These are phyloP conservation scores for Neurospora intermedia DNA, from an alignment of 495 filamentous ascomycete genomes.

Conservation along the genomic window DNA sequence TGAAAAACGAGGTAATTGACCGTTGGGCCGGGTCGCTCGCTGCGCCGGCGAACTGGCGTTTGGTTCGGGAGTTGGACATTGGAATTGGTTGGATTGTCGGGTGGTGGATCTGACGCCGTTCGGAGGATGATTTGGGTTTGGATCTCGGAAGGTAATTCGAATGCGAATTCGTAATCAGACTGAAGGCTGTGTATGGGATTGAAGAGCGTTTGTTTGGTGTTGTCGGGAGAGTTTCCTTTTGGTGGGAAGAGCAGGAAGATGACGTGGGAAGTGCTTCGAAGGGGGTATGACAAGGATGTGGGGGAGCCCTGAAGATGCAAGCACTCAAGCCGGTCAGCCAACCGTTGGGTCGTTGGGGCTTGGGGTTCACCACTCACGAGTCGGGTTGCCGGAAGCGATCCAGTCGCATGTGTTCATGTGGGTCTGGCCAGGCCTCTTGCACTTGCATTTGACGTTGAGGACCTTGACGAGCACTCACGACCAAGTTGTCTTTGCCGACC, in stretches of 20 bases:
- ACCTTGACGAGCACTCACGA: not conserved
- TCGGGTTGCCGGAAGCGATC: not conserved
- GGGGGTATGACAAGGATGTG: not conserved
- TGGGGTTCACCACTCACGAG: not conserved
- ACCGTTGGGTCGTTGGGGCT: not conserved
- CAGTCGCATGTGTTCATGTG: not conserved
- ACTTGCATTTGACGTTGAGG: not conserved
- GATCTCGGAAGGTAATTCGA: not conserved
- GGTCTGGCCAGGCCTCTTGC: not conserved
- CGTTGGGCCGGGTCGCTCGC: conserved; percentile 38
- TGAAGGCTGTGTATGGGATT: not conserved
- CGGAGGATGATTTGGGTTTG: not conserved
- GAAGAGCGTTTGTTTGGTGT: not conserved
- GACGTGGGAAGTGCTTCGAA: not conserved
- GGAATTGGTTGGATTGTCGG: conserved; percentile 2
- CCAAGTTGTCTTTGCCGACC: not conserved
- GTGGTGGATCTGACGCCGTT: not conserved
- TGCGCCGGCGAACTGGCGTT: conserved; percentile 41
- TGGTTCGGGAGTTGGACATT: conserved; percentile 36
- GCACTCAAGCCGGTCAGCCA: not conserved
- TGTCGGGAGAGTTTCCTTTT: not conserved
- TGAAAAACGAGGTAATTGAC: conserved; percentile 41
- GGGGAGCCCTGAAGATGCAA: not conserved
- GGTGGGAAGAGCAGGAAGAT: not conserved
- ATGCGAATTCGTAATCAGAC: not conserved